phyloP scores from a whole-genome alignment of 2,329 filamentous ascomycete genomes.

The Corniculantispora saksenae region DNA sequence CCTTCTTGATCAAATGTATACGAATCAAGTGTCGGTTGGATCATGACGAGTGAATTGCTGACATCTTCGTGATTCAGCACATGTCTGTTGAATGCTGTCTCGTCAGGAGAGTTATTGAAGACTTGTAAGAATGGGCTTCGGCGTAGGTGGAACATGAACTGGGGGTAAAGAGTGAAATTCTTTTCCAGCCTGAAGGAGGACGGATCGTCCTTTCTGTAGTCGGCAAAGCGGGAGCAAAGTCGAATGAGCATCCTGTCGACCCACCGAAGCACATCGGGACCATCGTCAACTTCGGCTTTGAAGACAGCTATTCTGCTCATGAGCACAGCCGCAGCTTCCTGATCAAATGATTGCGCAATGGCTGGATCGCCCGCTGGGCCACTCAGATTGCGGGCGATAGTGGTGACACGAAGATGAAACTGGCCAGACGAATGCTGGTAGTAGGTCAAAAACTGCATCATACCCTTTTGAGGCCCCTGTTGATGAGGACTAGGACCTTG shows the following conservation, averaged over 20 bases:
- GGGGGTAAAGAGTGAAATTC: conserved; percentile 98
- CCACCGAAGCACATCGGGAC: conserved; percentile 97
- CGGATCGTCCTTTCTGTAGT: conserved; percentile 97
- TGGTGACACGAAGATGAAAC: conserved; percentile 94
- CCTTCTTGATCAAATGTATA: conserved; percentile 97
- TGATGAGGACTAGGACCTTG: conserved; percentile 87
- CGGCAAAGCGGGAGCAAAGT: conserved; percentile 92
- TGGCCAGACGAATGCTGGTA: conserved; percentile 97
- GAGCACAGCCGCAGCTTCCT: conserved; percentile 93
- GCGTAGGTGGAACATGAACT: conserved; percentile 99
- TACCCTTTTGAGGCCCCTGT: conserved; percentile 84
- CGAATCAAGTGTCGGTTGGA: conserved; percentile 94
- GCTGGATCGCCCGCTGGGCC: conserved; percentile 92
- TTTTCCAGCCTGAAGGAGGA: conserved; percentile 96
- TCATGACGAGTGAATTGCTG: conserved; percentile 96
- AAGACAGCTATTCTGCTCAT: conserved; percentile 99
- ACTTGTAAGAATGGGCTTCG: conserved; percentile 97
- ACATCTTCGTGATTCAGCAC: conserved; percentile 97
- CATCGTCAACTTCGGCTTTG: conserved; percentile 97
- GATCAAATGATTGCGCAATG: conserved; percentile 95
- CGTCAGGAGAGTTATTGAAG: conserved; percentile 98
- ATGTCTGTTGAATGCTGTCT: conserved; percentile 98
- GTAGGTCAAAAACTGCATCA: conserved; percentile 98
- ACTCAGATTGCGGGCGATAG: conserved; percentile 85
- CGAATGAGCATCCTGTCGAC: conserved; percentile 98